A percentile compares a stretch with the other conserved stretches of the same genome.
These are phyloP conservation scores for Hirsutella thompsonii DNA, from an alignment of 2,329 filamentous ascomycete genomes.

Conservation along the genomic window DNA sequence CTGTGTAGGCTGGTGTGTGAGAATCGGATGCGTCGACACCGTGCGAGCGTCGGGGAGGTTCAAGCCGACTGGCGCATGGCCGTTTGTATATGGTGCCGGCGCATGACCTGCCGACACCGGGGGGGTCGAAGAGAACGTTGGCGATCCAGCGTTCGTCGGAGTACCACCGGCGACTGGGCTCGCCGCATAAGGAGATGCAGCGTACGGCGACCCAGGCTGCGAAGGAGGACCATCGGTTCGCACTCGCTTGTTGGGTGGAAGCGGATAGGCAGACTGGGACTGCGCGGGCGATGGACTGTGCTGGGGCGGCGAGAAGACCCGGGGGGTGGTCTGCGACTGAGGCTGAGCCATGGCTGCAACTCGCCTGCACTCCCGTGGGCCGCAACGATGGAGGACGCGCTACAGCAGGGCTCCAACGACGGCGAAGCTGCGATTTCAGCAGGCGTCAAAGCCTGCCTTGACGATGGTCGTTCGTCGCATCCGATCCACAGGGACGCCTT, in stretches of 20 bases:
- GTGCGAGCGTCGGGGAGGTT: constrained; percentile 21
- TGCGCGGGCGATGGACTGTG: constrained; percentile 48
- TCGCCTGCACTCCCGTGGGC: not conserved
- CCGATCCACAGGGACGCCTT: constrained; percentile 19
- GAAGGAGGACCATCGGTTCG: constrained; percentile 50
- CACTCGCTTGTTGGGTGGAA: constrained; percentile 57
- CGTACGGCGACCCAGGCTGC: constrained; percentile 51
- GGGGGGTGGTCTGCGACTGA: constrained; percentile 35
- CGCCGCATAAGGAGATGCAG: constrained; percentile 34
- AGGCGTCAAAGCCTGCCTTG: constrained; percentile 38
- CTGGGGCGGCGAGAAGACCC: constrained; percentile 50
- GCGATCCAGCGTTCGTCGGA: constrained; percentile 22
- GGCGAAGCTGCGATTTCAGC: constrained; percentile 19
- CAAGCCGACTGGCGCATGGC: constrained; percentile 20
- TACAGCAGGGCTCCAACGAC: constrained; percentile 1
- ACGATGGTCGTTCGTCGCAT: constrained; percentile 32
- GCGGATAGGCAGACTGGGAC: constrained; percentile 36
- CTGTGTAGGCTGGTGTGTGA: constrained; percentile 16
- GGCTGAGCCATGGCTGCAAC: constrained; percentile 42
- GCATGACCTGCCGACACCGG: constrained; percentile 18
- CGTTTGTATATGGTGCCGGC: constrained; percentile 25
- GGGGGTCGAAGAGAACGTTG: constrained; percentile 20
- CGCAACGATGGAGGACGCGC: constrained; percentile 4
- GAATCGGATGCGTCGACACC: constrained; percentile 17
- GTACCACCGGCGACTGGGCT: constrained; percentile 31